phyloP scores from a whole-genome alignment of 306 rosid species.

The Casuarina glauca region DNA sequence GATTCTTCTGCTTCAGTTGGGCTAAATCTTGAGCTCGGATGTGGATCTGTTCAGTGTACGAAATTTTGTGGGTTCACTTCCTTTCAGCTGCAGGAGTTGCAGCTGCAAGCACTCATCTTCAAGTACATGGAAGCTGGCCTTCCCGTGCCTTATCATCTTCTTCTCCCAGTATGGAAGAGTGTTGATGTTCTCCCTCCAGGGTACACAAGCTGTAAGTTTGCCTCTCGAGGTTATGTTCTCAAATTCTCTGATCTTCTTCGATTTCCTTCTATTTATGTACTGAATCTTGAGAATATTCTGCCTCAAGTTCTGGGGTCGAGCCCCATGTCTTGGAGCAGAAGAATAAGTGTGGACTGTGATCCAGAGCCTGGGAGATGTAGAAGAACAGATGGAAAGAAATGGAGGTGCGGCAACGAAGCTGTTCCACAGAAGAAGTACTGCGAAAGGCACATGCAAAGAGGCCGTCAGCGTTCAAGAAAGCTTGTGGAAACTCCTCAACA shows the following conservation, averaged over 20 bases:
- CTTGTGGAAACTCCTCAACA: slow-evolving; percentile 69
- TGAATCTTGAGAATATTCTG: slow-evolving; percentile 31
- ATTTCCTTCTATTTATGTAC: slow-evolving; percentile 8
- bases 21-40: slow-evolving; percentile 33
- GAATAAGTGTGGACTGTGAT: slow-evolving; percentile 49
- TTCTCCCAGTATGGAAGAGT: slow-evolving; percentile 45
- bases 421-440: slow-evolving; percentile 70
- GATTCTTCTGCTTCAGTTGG: slow-evolving; percentile 8
- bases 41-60: slow-evolving; percentile 5
- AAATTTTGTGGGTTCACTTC: slow-evolving; percentile 7
- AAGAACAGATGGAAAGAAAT: slow-evolving; percentile 95
- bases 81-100: slow-evolving; percentile 60
- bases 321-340: slow-evolving; percentile 19
- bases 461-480: slow-evolving; percentile 98
- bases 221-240: not conserved
- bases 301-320: slow-evolving; percentile 25
- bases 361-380: slow-evolving; percentile 63
- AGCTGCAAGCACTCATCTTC: slow-evolving; percentile 57
- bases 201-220: slow-evolving; percentile 45
- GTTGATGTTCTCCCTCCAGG: slow-evolving; percentile 29
- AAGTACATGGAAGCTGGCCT: slow-evolving; percentile 47
- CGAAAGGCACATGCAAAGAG: slow-evolving; percentile 79
- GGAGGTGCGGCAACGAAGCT: slow-evolving; percentile 65
- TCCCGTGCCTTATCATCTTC: slow-evolving; percentile 56
- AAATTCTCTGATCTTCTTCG: not conserved